A percentile compares a stretch with the other conserved stretches of the same genome.
Conservation (phyloP, 805 yeast genomes). For the Metschnikowia hibisci region DNA sequence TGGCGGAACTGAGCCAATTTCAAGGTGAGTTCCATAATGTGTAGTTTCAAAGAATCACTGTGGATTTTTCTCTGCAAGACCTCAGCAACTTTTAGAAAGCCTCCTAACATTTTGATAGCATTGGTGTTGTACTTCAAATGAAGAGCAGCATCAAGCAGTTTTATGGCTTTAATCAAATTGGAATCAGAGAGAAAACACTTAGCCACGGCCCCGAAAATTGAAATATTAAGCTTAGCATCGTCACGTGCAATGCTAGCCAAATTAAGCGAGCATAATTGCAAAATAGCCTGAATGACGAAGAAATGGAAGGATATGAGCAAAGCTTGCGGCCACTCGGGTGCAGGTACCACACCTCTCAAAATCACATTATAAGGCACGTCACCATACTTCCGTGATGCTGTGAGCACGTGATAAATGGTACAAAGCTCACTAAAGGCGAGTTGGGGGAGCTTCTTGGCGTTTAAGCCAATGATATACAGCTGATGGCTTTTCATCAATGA, state of each 20-base stretch:
- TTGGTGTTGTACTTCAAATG: conserved; percentile 12
- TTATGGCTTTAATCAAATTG: conserved; percentile 7
- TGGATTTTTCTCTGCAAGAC: conserved; percentile 6
- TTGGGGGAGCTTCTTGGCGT: conserved; percentile 6
- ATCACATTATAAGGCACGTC: conserved; percentile 4
- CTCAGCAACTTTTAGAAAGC: conserved; percentile 13
- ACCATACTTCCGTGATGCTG: conserved; percentile 3
- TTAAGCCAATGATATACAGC: conserved; percentile 11
- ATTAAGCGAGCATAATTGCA: conserved; percentile 12
- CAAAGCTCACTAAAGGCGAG: conserved; percentile 14
- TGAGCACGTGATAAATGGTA: conserved; percentile 9
- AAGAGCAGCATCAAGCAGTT: conserved; percentile 1
- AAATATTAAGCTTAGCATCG: neutral
- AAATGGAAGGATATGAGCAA: conserved; percentile 13
- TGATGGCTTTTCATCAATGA: conserved; percentile 12
- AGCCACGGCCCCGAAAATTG: conserved; percentile 11
- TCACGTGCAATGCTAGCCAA: conserved; percentile 7
- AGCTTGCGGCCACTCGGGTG: neutral
- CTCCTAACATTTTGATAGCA: conserved; percentile 14
- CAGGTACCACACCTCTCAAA: conserved; percentile 6
- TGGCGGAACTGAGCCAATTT: conserved; percentile 1
- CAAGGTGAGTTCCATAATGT: conserved; percentile 6
- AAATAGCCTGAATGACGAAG: conserved; percentile 16
- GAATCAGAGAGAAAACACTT: conserved; percentile 7
- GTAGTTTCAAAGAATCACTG: neutral